Evolutionary conservation across 1,139 yeast genomes (phyloP).

Genomic region (Debaryomyces nepalensis): DNA sequence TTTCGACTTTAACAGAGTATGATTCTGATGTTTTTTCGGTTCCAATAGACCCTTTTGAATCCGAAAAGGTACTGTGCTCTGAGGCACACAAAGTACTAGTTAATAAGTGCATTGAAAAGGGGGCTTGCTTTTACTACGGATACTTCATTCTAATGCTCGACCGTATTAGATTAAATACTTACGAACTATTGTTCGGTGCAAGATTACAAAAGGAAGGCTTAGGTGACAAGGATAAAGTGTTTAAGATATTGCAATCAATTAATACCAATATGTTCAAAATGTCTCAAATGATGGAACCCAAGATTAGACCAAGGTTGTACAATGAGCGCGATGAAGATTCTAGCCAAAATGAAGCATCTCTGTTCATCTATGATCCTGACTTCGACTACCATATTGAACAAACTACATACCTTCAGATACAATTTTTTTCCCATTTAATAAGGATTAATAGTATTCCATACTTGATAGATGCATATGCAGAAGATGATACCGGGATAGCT

Average conservation of each 20-base stretch:
- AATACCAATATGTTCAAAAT: conserved; percentile 28
- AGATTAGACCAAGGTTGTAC: conserved; percentile 30
- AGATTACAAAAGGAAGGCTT: conserved; percentile 25
- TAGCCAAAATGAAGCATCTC: conserved; percentile 1
- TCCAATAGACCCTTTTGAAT: not conserved
- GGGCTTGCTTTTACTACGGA: not conserved
- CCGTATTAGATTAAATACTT: conserved; percentile 35
- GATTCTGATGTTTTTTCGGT: not conserved
- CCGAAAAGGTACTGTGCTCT: no score
- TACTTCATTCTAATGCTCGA: conserved; percentile 28
- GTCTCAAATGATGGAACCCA: conserved; percentile 19
- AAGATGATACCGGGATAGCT: conserved; percentile 21
- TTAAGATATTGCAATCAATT: conserved; percentile 22
- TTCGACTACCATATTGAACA: conserved; percentile 29
- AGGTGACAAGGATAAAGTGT: conserved; percentile 17
- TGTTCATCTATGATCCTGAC: not conserved
- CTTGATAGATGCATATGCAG: conserved; percentile 21
- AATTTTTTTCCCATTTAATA: conserved; percentile 41
- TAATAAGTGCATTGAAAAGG: not conserved
- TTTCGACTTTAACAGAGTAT: conserved; percentile 31
- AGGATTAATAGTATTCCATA: conserved; percentile 43
- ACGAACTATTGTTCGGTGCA: conserved; percentile 35
- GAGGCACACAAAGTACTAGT: no score
- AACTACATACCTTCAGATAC: conserved; percentile 16
- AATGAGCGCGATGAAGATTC: conserved; percentile 19